Evolutionary conservation across 1,139 yeast species (phyloP).

Genomic region (Waltiozyma sp.): DNA sequence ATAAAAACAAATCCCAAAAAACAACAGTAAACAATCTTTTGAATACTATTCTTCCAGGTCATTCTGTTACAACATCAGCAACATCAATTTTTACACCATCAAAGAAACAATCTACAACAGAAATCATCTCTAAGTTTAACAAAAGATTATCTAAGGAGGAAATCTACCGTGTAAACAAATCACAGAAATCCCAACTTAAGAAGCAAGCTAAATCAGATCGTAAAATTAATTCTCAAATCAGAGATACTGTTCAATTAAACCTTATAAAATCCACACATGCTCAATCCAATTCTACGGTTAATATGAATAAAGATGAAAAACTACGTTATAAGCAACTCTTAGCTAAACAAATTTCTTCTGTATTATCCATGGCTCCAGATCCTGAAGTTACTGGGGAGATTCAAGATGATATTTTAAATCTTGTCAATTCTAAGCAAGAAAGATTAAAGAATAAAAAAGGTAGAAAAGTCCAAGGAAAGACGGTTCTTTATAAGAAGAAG

Average conservation of each 20-base stretch:
- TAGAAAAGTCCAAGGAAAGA: constrained; percentile 15
- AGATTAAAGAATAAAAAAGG: constrained; percentile 18
- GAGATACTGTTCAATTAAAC: constrained; percentile 40
- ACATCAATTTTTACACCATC: neutral
- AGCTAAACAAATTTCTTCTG: constrained; percentile 34
- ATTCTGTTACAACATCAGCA: constrained; percentile 7
- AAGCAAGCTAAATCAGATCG: constrained; percentile 27
- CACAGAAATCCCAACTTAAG: constrained; percentile 29
- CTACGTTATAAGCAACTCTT: constrained; percentile 39
- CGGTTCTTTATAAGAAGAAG: constrained; percentile 11
- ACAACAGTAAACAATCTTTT: constrained; percentile 33
- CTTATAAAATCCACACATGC: constrained; percentile 33
- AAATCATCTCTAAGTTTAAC: constrained; percentile 25
- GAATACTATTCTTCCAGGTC: constrained; percentile 31
- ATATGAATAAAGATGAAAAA: constrained; percentile 31
- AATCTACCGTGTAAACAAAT: constrained; percentile 25
- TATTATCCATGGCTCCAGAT: constrained; percentile 37
- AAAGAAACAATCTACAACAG: constrained; percentile 21
- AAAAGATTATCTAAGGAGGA: constrained; percentile 25
- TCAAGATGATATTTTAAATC: constrained; percentile 29
- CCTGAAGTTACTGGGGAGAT: constrained; percentile 31
- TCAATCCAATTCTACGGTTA: constrained; percentile 7
- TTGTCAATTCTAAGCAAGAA: constrained; percentile 19
- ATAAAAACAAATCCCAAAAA: constrained; percentile 2
- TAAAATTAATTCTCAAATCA: constrained; percentile 30